Percentiles rank a stretch among this genome's conserved stretches.
Conservation (phyloP, 306 rosid genomes). For the Potentilla sterilis region DNA sequence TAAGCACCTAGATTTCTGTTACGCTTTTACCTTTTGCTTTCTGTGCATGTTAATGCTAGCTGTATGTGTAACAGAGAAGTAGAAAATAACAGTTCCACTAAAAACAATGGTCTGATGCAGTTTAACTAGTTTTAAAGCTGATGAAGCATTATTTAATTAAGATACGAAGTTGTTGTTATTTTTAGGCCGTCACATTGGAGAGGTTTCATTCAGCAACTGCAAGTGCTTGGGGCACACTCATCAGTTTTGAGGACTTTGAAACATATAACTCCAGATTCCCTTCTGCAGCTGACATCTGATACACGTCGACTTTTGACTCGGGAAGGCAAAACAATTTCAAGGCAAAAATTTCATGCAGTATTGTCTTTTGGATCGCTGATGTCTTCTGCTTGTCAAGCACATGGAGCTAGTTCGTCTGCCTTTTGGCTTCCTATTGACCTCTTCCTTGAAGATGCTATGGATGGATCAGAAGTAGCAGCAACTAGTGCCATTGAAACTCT, state of each 20-base stretch:
- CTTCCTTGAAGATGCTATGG: conserved; percentile 83
- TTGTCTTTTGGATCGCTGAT: conserved; percentile 48
- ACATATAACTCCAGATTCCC: conserved; percentile 53
- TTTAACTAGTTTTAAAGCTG: conserved; percentile 3
- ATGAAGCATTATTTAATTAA: background rate
- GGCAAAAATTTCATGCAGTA: conserved; percentile 47
- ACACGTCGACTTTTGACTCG: conserved; percentile 36
- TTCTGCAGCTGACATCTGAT: conserved; percentile 56
- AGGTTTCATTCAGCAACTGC: conserved; percentile 55
- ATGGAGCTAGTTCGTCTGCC: conserved; percentile 61
- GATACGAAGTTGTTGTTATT: conserved; percentile 6
- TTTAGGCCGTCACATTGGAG: conserved; percentile 81
- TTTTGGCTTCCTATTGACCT: conserved; percentile 93
- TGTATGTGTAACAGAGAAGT: conserved; percentile 19
- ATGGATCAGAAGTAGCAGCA: conserved; percentile 58
- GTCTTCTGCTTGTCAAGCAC: conserved; percentile 51
- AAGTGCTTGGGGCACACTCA: conserved; percentile 63
- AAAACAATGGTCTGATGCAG: conserved; percentile 5
- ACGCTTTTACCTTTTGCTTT: conserved; percentile 15
- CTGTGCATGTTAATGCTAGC: conserved; percentile 14
- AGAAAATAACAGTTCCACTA: conserved; percentile 11
- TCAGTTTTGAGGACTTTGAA: conserved; percentile 56
- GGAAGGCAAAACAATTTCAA: conserved; percentile 47
- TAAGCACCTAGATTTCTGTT: conserved; percentile 42
- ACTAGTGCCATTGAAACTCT: conserved; percentile 70